Evolutionary conservation across 495 filamentous ascomycete genomes (phyloP).

Genomic region (Barbatosphaeria neglecta): DNA sequence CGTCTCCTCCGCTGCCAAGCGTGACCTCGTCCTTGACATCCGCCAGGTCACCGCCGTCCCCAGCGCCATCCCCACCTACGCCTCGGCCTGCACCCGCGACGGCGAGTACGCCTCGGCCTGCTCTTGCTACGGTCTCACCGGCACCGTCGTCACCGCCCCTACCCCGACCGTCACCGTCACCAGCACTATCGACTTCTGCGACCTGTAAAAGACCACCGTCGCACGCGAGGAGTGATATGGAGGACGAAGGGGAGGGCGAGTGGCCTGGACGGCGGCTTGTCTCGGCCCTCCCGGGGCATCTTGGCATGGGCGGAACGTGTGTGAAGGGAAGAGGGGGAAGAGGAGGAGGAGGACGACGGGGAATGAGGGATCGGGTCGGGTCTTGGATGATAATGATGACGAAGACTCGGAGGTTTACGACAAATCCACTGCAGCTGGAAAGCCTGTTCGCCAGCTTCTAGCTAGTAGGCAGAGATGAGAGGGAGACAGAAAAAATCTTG

Average conservation of each 20-base stretch:
- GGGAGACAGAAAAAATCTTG: background rate
- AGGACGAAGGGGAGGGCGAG: background rate
- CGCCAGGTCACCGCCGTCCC: constrained; percentile 11
- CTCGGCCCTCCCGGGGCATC: background rate
- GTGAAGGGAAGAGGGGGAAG: too few relatives aligned
- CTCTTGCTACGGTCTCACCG: constrained; percentile 22
- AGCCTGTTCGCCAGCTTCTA: too few relatives aligned
- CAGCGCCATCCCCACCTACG: constrained; percentile 15
- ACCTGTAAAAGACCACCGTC: constrained; percentile 4
- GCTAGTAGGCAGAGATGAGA: background rate
- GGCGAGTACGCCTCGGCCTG: constrained; percentile 17
- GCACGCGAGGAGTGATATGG: background rate
- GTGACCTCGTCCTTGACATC: background rate
- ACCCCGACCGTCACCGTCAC: constrained; percentile 19
- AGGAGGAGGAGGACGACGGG: too few relatives aligned
- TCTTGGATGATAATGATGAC: too few relatives aligned
- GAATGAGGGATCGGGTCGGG: too few relatives aligned
- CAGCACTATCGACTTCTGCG: constrained; percentile 16
- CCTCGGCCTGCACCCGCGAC: constrained; percentile 8
- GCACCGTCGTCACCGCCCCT: constrained; percentile 14
- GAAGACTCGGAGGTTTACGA: too few relatives aligned
- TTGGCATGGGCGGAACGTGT: too few relatives aligned
- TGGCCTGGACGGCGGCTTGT: background rate
- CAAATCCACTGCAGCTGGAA: too few relatives aligned
- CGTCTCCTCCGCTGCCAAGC: constrained; percentile 6